Evolutionary conservation across 805 yeast species (phyloP), one percentile per base, ranked within the genome.

Genomic region (Candida incommunis): DNA sequence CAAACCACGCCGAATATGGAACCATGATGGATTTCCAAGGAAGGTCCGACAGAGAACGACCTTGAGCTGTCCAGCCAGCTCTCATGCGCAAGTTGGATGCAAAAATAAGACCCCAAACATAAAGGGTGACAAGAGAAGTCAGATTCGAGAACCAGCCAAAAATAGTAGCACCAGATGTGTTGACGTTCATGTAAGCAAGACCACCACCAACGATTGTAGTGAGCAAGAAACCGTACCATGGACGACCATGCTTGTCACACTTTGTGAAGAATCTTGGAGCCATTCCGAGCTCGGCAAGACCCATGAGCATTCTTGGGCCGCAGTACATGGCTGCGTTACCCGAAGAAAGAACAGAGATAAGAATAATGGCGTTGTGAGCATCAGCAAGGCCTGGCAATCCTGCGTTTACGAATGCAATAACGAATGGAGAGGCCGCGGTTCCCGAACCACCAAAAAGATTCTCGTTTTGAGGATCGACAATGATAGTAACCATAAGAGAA

Each of bases 281-380:
- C 47, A 69, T 67, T 1, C 78, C 76, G 45, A 72, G 77, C 48
- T 70, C 65, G 3, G 86, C 78, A 69, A 80, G 69, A 45, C 74
- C 76, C 50, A 80, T 74, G 13, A 81, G 65, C 1, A 85, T 72
- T 58, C 88, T 68, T 2, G 84, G 75, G 9, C 82, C 84, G 58
- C 80, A 70, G 59, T 75, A 81, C 44, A 80, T 75, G 27, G 82
- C 74, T 37, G 82, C 71, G 62, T 81, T 81, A 54, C 80, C 75
- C 3, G 88, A 82, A 25, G 82, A 76, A 40, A 82, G 59, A 53
- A 83, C 75, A 2, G 82, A 78, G 13, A 78, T 56, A 47, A 79
- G 62, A 49, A 81, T 72, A 53, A 82, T 72, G 0, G 85, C 76
- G 50, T 78, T 77, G 51, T 77, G 65, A 49, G 78, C 66, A 53